Evolutionary conservation across 2,329 filamentous ascomycete genomes (phyloP).

Genomic region (Clonostachys solani): DNA sequence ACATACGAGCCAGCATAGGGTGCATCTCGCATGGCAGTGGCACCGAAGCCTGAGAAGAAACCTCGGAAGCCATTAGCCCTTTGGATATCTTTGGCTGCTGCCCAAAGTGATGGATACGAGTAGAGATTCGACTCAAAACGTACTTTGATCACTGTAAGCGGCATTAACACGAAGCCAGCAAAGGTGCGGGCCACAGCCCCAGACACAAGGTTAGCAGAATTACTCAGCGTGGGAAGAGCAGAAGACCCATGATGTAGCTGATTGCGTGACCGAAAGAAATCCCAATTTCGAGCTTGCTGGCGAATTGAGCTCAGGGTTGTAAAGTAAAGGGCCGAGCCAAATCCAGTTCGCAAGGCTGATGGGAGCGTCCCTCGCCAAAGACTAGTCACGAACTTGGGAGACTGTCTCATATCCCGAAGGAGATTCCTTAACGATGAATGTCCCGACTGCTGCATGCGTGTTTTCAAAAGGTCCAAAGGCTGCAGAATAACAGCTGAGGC

Average conservation of each 20-base stretch:
- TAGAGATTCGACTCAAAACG: conserved; percentile 90
- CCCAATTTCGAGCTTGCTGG: conserved; percentile 32
- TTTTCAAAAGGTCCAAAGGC: conserved; percentile 94
- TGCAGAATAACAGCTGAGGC: conserved; percentile 88
- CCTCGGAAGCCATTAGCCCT: conserved; percentile 70
- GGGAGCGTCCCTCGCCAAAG: conserved; percentile 94
- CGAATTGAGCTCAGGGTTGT: conserved; percentile 80
- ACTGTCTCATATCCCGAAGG: conserved; percentile 39
- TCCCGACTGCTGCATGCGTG: conserved; percentile 85
- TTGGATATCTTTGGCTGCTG: conserved; percentile 72
- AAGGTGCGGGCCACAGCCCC: conserved; percentile 81
- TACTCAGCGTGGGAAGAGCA: conserved; percentile 75
- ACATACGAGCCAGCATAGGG: conserved; percentile 96
- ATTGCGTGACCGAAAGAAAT: conserved; percentile 29
- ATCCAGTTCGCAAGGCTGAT: conserved; percentile 87
- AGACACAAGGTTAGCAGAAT: conserved; percentile 78
- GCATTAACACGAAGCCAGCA: conserved; percentile 91
- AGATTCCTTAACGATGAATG: conserved; percentile 54
- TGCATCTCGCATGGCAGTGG: conserved; percentile 89
- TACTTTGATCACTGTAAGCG: conserved; percentile 93
- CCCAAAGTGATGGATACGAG: conserved; percentile 70
- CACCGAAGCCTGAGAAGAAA: conserved; percentile 91
- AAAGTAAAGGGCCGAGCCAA: conserved; percentile 93
- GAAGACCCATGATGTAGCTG: conserved; percentile 47
- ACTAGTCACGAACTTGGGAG: conserved; percentile 58